A percentile compares a stretch with the other conserved stretches of the same genome.
Conservation (phyloP, 352 stramenopile genomes). For the Albugo laibachii region DNA sequence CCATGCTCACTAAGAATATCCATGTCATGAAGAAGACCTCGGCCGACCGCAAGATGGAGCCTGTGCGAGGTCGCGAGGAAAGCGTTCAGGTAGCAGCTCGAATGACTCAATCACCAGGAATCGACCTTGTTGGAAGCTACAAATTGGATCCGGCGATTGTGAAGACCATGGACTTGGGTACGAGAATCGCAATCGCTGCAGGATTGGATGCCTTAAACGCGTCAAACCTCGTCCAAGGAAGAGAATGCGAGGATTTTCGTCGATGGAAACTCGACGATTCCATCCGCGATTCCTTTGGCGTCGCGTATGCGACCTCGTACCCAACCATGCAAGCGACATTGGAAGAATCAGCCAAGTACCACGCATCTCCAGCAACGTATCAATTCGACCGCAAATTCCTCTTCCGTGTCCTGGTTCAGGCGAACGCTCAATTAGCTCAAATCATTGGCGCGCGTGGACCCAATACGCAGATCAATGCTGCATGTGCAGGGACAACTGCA, state of each 20-base stretch:
- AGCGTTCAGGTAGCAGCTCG: constrained; percentile 84
- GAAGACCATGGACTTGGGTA: constrained; percentile 88
- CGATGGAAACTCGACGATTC: constrained; percentile 80
- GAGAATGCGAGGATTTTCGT: constrained; percentile 7
- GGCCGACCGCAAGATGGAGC: constrained; percentile 16
- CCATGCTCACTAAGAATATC: constrained; percentile 87
- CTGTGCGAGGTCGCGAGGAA: constrained; percentile 24
- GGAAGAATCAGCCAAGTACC: constrained; percentile 74
- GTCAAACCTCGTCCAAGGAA: constrained; percentile 59
- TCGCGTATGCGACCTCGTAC: constrained; percentile 93
- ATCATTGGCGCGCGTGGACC: constrained; percentile 84
- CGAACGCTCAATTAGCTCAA: constrained; percentile 92
- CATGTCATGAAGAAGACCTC: neutral
- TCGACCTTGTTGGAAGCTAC: constrained; percentile 59
- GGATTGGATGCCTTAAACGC: constrained; percentile 88
- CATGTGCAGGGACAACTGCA: constrained; percentile 87
- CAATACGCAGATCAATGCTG: constrained; percentile 93
- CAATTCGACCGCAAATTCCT: constrained; percentile 95
- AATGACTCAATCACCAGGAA: constrained; percentile 32
- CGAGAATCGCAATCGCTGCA: constrained; percentile 86
- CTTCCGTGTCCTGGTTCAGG: constrained; percentile 89
- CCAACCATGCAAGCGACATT: constrained; percentile 89
- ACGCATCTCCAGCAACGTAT: constrained; percentile 25
- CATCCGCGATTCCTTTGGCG: constrained; percentile 73
- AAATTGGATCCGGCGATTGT: constrained; percentile 67